These are phyloP conservation scores for Salix arbutifolia DNA, from an alignment of 345 rosid species.

Conservation along the genomic window DNA sequence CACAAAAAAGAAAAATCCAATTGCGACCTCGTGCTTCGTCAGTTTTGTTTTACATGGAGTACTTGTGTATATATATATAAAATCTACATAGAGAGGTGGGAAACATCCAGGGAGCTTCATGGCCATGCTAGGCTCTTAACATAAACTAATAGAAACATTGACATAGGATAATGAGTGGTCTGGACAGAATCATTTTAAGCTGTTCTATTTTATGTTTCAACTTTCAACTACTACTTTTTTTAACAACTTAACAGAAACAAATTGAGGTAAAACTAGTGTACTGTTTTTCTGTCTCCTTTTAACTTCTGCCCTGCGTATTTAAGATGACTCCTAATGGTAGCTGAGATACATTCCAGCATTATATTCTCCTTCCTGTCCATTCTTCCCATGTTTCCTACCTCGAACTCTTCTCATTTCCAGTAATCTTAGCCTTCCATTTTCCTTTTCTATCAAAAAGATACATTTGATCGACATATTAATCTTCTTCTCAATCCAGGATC, in stretches of 20 bases:
- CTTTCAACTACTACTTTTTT: conserved; percentile 31
- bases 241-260: conserved; percentile 22
- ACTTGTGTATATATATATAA: not conserved
- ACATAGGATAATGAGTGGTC: conserved; percentile 27
- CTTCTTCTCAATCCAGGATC: conserved; percentile 10
- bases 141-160: conserved; percentile 26
- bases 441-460: conserved; percentile 8
- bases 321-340: conserved; percentile 36
- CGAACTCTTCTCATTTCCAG: conserved; percentile 21
- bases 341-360: conserved; percentile 50
- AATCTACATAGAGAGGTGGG: conserved; percentile 1
- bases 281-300: conserved; percentile 15
- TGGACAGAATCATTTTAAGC: conserved; percentile 26
- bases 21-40: conserved; percentile 38
- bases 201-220: conserved; percentile 27
- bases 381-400: conserved; percentile 39
- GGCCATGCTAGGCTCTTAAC: conserved; percentile 16
- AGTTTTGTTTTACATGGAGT: conserved; percentile 21
- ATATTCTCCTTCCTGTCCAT: conserved; percentile 41
- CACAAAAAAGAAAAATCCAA: no score
- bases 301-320: conserved; percentile 40
- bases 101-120: conserved; percentile 36
- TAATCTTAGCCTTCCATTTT: conserved; percentile 14
- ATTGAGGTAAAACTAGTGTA: conserved; percentile 2
- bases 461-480: not conserved